These are phyloP conservation scores for Aspergillus novofumigatus DNA, from an alignment of 2,329 filamentous ascomycete genomes.

Conservation along the genomic window DNA sequence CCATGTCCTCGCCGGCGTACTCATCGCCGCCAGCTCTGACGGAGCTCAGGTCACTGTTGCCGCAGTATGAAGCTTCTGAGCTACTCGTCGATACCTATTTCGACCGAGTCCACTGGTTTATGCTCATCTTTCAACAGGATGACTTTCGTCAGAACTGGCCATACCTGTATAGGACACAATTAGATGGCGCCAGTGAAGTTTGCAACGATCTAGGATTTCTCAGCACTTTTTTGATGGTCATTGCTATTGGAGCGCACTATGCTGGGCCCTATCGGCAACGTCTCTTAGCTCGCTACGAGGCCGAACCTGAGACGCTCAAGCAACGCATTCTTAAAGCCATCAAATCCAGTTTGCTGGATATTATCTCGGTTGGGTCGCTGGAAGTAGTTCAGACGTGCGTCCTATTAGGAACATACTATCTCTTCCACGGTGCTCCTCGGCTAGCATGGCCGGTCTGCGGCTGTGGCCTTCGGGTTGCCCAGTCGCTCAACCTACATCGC, in stretches of 20 bases:
- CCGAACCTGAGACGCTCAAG: slow-evolving; percentile 6
- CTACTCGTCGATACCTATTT: slow-evolving; percentile 36
- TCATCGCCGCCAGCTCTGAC: slow-evolving; percentile 1
- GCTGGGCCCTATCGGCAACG: slow-evolving; percentile 8
- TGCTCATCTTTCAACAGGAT: slow-evolving; percentile 35
- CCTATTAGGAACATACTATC: slow-evolving; percentile 35
- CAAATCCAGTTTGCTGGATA: slow-evolving; percentile 17
- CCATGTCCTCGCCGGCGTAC: not conserved
- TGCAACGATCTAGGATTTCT: slow-evolving; percentile 9
- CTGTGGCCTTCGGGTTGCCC: slow-evolving; percentile 33
- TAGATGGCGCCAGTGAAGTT: not conserved
- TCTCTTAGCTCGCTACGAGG: slow-evolving; percentile 1
- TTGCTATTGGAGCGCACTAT: slow-evolving; percentile 23
- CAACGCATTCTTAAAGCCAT: slow-evolving; percentile 14
- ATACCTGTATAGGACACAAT: slow-evolving; percentile 7
- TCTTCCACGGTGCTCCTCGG: slow-evolving; percentile 33
- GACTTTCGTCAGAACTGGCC: slow-evolving; percentile 25
- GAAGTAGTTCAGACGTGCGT: slow-evolving; percentile 34
- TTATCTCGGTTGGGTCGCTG: slow-evolving; percentile 20
- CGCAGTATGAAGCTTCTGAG: slow-evolving; percentile 17
- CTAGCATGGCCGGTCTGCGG: slow-evolving; percentile 40
- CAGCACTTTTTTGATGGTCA: slow-evolving; percentile 20
- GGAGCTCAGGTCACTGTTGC: slow-evolving; percentile 17
- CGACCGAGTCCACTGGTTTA: slow-evolving; percentile 39
- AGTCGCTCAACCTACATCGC: slow-evolving; percentile 33